These are phyloP conservation scores for Nitzschia palea DNA, from an alignment of 108 stramenopile species.

Conservation along the genomic window DNA sequence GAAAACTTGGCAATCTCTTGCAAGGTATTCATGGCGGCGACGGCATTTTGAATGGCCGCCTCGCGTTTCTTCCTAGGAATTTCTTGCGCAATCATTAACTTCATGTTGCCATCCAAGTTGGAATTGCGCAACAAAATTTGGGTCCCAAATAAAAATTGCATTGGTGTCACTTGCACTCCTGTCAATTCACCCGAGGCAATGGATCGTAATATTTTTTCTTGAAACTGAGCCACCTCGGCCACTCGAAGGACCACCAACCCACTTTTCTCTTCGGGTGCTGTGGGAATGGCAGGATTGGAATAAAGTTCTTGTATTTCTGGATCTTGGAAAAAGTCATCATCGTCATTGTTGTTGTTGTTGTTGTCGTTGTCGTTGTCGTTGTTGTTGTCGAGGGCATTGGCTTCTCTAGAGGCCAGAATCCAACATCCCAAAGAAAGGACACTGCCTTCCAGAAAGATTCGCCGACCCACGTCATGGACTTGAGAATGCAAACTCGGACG, in stretches of 20 bases:
- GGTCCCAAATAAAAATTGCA: constrained; percentile 70
- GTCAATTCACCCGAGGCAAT: constrained; percentile 48
- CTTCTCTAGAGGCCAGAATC: too few species aligned
- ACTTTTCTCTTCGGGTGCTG: constrained; percentile 35
- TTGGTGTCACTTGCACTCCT: constrained; percentile 43
- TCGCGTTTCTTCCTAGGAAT: constrained; percentile 41
- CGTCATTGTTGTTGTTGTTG: constrained; percentile 1
- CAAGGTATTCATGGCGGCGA: constrained; percentile 51
- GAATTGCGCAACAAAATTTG: constrained; percentile 58
- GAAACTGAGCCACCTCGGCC: constrained; percentile 69
- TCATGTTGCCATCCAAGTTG: constrained; percentile 64
- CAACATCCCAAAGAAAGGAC: too few species aligned
- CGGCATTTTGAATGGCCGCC: constrained; percentile 48
- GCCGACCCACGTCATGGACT: too few species aligned
- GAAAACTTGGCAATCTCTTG: constrained; percentile 48
- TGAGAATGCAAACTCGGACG: too few species aligned
- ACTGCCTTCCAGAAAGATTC: too few species aligned
- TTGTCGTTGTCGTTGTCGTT: too few species aligned
- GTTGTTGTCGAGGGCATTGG: too few species aligned
- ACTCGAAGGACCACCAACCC: constrained; percentile 64
- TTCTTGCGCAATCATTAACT: constrained; percentile 59
- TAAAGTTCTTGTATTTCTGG: constrained; percentile 27
- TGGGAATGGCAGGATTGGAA: constrained; percentile 20
- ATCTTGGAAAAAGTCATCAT: constrained; percentile 17
- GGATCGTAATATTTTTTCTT: constrained; percentile 68